A percentile compares a stretch with the other conserved stretches of the same genome.
phyloP scores from a whole-genome alignment of 495 filamentous ascomycete species.

The Aspergillus indologenus region DNA sequence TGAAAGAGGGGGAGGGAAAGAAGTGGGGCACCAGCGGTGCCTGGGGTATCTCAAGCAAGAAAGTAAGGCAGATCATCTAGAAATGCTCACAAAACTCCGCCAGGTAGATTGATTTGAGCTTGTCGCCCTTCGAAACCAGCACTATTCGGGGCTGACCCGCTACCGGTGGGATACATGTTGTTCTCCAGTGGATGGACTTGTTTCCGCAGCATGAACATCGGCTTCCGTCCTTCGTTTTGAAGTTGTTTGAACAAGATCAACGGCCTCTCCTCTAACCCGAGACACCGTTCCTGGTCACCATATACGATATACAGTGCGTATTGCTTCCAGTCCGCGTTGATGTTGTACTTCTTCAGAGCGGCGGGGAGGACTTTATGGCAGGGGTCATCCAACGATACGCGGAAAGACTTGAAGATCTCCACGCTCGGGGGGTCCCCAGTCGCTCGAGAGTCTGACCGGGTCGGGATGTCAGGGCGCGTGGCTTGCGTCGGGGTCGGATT shows the following conservation, averaged over 20 bases:
- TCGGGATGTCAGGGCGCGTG: conserved; percentile 35
- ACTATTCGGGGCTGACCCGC: conserved; percentile 38
- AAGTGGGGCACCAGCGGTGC: neutral
- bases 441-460: conserved; percentile 53
- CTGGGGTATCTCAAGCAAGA: conserved; percentile 34
- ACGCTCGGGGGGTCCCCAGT: conserved; percentile 51
- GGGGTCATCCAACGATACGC: conserved; percentile 95
- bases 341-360: conserved; percentile 95
- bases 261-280: conserved; percentile 87
- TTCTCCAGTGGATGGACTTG: conserved; percentile 34
- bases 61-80: conserved; percentile 12
- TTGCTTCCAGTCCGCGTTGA: conserved; percentile 93
- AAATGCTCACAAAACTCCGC: conserved; percentile 39
- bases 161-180: conserved; percentile 22
- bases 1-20: neutral
- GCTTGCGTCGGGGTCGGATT: conserved; percentile 40
- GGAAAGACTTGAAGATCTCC: conserved; percentile 97
- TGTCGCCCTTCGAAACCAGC: conserved; percentile 41
- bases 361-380: conserved; percentile 96
- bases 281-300: conserved; percentile 91
- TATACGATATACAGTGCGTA: conserved; percentile 98
- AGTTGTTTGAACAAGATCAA: conserved; percentile 95
- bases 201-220: conserved; percentile 97
- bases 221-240: conserved; percentile 93
- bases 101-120: conserved; percentile 43